These are phyloP conservation scores for Dipteronia dyeriana DNA, from an alignment of 345 rosid species.

Conservation along the genomic window DNA sequence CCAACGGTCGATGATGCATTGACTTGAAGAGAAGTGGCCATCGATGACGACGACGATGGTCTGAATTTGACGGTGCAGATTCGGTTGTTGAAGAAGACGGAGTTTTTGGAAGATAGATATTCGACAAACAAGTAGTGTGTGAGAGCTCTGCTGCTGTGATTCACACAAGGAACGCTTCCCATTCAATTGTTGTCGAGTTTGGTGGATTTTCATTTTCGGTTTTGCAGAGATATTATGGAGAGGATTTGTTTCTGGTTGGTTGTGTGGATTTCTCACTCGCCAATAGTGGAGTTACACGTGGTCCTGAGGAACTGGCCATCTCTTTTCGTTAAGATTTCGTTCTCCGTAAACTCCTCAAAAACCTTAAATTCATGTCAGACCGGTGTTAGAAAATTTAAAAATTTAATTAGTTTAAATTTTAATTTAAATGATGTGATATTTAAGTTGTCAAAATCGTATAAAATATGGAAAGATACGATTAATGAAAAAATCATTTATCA, in stretches of 20 bases:
- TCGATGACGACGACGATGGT: constrained; percentile 15
- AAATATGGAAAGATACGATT: no score
- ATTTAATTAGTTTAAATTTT: no score
- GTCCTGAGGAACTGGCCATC: no score
- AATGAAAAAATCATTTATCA: no score
- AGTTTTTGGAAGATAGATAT: constrained; percentile 15
- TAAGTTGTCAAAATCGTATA: no score
- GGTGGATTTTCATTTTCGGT: not conserved
- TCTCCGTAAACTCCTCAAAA: no score
- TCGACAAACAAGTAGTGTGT: not conserved
- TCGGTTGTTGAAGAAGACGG: constrained; percentile 20
- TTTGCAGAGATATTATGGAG: not conserved
- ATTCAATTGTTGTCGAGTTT: constrained; percentile 12
- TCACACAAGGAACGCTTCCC: constrained; percentile 45
- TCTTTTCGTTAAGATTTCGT: no score
- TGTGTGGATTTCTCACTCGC: not conserved
- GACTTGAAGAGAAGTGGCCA: constrained; percentile 45
- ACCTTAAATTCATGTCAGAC: no score
- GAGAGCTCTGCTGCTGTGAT: not conserved
- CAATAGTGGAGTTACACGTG: constrained; percentile 8
- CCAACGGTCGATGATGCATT: constrained; percentile 57
- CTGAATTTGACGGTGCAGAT: constrained; percentile 24
- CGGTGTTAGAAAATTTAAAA: no score
- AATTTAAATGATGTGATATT: no score
- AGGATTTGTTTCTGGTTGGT: not conserved